phyloP scores from a whole-genome alignment of 345 rosid species.

The Garcia nutans region DNA sequence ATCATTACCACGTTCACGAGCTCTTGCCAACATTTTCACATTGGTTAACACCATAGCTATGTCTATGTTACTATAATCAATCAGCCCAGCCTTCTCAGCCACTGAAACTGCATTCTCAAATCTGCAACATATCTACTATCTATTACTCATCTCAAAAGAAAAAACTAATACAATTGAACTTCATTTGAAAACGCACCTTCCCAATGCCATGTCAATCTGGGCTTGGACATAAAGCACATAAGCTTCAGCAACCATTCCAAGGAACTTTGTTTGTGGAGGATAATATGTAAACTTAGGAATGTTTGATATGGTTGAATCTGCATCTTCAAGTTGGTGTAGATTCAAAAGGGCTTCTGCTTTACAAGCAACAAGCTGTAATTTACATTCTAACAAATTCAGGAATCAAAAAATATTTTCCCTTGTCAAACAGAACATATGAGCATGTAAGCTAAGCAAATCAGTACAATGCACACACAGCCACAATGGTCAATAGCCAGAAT shows the following conservation, averaged over 20 bases:
- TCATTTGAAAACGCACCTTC: constrained; percentile 62
- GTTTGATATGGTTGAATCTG: constrained; percentile 43
- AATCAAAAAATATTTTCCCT: neutral
- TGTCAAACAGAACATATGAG: neutral
- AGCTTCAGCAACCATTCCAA: constrained; percentile 79
- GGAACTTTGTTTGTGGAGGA: constrained; percentile 43
- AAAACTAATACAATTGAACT: neutral
- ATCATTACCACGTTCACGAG: constrained; percentile 78
- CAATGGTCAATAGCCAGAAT: no score
- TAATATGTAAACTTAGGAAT: constrained; percentile 50
- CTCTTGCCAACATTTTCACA: constrained; percentile 64
- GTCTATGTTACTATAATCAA: constrained; percentile 70
- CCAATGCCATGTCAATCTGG: constrained; percentile 82
- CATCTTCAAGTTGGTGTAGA: constrained; percentile 80
- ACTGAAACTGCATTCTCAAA: constrained; percentile 78
- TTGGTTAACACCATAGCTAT: constrained; percentile 49
- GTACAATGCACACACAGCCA: no score
- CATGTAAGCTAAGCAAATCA: no score
- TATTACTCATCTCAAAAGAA: constrained; percentile 21
- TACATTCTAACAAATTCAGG: constrained; percentile 37
- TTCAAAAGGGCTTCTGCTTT: constrained; percentile 89
- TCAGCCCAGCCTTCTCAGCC: constrained; percentile 75
- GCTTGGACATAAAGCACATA: constrained; percentile 67
- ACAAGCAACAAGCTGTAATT: constrained; percentile 89
- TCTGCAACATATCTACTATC: constrained; percentile 67